Evolutionary conservation across 306 rosid genomes (phyloP).

Genomic region (Alnus rubra): DNA sequence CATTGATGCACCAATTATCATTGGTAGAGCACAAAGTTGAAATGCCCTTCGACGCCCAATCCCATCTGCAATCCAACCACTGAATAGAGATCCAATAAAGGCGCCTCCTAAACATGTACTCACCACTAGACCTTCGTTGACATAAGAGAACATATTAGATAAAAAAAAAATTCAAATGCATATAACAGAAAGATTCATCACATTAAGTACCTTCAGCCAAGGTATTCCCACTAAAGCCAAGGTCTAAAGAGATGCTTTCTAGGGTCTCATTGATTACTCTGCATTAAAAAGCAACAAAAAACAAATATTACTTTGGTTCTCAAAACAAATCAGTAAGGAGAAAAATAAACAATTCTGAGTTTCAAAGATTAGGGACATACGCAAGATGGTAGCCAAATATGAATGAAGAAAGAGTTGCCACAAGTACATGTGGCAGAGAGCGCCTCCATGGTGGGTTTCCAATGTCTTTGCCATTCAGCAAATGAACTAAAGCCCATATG

Average conservation of each 20-base stretch:
- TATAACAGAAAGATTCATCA: not conserved
- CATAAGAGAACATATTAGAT: slow-evolving; percentile 27
- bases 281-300: slow-evolving; percentile 38
- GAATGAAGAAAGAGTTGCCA: slow-evolving; percentile 72
- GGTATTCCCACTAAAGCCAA: slow-evolving; percentile 72
- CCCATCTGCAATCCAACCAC: slow-evolving; percentile 79
- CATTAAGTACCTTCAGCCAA: slow-evolving; percentile 65
- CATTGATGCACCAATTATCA: slow-evolving; percentile 78
- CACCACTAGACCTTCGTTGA: slow-evolving; percentile 78
- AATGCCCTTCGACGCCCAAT: slow-evolving; percentile 85
- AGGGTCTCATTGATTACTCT: slow-evolving; percentile 88
- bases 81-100: slow-evolving; percentile 73
- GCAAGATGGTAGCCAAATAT: slow-evolving; percentile 87
- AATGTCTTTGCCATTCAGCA: slow-evolving; percentile 45
- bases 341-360: slow-evolving; percentile 25
- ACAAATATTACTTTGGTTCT: slow-evolving; percentile 15
- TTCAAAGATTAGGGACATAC: slow-evolving; percentile 39
- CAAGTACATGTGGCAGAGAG: slow-evolving; percentile 64
- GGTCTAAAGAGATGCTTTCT: slow-evolving; percentile 79
- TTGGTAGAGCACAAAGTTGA: slow-evolving; percentile 83
- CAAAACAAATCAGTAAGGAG: slow-evolving; percentile 1
- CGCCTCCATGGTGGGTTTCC: slow-evolving; percentile 61
- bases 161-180: not conserved
- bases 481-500: slow-evolving; percentile 37
- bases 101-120: slow-evolving; percentile 88